Conservation (phyloP, 495 filamentous ascomycete species). For the Daldinia concentrica region DNA sequence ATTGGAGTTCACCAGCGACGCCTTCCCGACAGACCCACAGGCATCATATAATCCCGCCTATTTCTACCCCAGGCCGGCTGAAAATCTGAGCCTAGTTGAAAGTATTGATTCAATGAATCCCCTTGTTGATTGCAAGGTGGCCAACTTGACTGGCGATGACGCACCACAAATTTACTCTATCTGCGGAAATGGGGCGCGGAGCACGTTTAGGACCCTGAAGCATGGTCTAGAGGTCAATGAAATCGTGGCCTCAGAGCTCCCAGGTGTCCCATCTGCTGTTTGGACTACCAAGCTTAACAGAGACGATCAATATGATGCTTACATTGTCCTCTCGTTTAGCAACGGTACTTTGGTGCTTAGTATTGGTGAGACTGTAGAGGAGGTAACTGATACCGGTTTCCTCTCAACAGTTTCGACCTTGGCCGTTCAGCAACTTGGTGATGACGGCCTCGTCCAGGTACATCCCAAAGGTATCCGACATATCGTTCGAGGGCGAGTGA, state of each 20-base stretch:
- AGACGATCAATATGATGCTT: slow-evolving; percentile 84
- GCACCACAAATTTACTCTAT: slow-evolving; percentile 96
- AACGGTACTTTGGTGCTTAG: slow-evolving; percentile 84
- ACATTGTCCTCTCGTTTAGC: slow-evolving; percentile 73
- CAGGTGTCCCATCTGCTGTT: slow-evolving; percentile 83
- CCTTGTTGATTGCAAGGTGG: slow-evolving; percentile 86
- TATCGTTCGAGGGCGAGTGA: slow-evolving; percentile 83
- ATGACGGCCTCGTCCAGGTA: slow-evolving; percentile 91
- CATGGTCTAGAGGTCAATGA: slow-evolving; percentile 93
- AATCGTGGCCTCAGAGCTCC: slow-evolving; percentile 90
- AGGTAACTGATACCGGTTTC: slow-evolving; percentile 93
- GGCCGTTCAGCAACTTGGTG: slow-evolving; percentile 91
- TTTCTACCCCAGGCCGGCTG: slow-evolving; percentile 81
- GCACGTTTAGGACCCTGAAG: slow-evolving; percentile 88
- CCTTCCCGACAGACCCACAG: slow-evolving; percentile 76
- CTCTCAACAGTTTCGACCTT: slow-evolving; percentile 85
- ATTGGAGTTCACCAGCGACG: slow-evolving; percentile 81
- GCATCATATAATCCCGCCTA: slow-evolving; percentile 77
- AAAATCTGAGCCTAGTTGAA: slow-evolving; percentile 86
- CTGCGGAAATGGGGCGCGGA: slow-evolving; percentile 86
- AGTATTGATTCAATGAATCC: slow-evolving; percentile 91
- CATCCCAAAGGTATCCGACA: slow-evolving; percentile 95
- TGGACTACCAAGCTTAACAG: slow-evolving; percentile 94
- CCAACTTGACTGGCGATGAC: slow-evolving; percentile 88
- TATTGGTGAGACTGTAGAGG: slow-evolving; percentile 95